Conservation (phyloP, 164 flowering plant species). For the Annona squamosa region DNA sequence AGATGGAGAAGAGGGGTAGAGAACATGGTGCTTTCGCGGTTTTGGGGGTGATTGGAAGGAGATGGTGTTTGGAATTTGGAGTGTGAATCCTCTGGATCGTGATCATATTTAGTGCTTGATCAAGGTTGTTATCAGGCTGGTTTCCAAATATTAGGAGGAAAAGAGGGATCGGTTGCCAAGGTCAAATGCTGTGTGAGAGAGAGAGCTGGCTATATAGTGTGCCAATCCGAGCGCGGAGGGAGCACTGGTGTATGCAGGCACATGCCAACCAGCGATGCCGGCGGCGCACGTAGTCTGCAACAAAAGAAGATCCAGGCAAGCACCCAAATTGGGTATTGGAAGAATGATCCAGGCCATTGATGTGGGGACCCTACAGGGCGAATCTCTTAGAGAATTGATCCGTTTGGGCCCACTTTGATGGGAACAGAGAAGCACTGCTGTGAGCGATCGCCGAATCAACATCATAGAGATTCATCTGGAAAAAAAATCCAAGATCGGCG, state of each 20-base stretch:
- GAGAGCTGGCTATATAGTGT: not conserved
- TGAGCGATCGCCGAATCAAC: too few relatives aligned
- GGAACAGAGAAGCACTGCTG: too few relatives aligned
- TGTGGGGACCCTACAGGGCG: not conserved
- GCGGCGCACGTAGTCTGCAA: not conserved
- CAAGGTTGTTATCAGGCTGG: not conserved
- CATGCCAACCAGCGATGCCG: not conserved
- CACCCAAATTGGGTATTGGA: not conserved
- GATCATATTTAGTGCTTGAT: constrained; percentile 2
- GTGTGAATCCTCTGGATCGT: constrained; percentile 1
- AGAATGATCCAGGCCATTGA: not conserved
- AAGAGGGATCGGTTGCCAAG: not conserved
- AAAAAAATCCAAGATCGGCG: not conserved
- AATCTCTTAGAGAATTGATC: not conserved
- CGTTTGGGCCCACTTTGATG: too few relatives aligned
- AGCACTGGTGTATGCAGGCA: not conserved
- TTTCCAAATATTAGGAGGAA: not conserved
- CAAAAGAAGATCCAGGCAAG: not conserved
- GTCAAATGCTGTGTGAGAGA: not conserved
- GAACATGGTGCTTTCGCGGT: constrained; percentile 4
- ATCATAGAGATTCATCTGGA: too few relatives aligned
- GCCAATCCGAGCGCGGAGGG: not conserved
- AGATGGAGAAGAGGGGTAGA: constrained; percentile 3
- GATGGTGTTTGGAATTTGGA: not conserved
- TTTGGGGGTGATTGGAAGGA: constrained; percentile 2